A percentile compares a stretch with the other conserved stretches of the same genome.
phyloP scores from a whole-genome alignment of 441 rosid genomes.

The Brassica hybrid region DNA sequence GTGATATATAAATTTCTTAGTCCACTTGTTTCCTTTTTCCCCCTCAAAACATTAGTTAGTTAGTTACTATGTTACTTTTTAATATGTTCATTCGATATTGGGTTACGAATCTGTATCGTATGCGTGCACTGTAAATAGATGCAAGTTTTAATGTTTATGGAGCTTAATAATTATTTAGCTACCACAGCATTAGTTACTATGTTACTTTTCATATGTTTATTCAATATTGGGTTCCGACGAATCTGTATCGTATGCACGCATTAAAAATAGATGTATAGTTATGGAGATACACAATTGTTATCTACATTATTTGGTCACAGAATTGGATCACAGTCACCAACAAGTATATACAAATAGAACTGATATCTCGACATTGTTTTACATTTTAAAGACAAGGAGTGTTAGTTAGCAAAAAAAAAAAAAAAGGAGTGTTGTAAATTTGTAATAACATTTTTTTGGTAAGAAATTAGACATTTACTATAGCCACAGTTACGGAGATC shows the following conservation, averaged over 20 bases:
- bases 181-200: neutral
- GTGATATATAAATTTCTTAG: neutral
- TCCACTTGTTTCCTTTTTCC: slow-evolving; percentile 28
- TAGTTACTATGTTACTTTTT: neutral
- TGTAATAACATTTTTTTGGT: neutral
- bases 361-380: neutral
- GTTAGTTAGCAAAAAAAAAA: neutral
- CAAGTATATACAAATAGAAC: neutral
- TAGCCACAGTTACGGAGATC: neutral
- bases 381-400: neutral
- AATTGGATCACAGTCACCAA: neutral
- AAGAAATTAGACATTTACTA: neutral
- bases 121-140: neutral
- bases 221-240: slow-evolving; percentile 29
- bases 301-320: too few species aligned
- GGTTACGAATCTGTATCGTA: slow-evolving; percentile 5
- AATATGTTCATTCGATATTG: slow-evolving; percentile 1
- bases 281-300: neutral
- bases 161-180: neutral
- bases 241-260: slow-evolving; percentile 36
- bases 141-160: neutral
- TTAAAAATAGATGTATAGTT: slow-evolving; percentile 9
- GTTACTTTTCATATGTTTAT: slow-evolving; percentile 30
- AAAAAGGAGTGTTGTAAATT: neutral
- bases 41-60: neutral